Base-by-base conservation (phyloP, 1,139 yeast species). In the Kurtzmaniella quercitrusa region DNA sequence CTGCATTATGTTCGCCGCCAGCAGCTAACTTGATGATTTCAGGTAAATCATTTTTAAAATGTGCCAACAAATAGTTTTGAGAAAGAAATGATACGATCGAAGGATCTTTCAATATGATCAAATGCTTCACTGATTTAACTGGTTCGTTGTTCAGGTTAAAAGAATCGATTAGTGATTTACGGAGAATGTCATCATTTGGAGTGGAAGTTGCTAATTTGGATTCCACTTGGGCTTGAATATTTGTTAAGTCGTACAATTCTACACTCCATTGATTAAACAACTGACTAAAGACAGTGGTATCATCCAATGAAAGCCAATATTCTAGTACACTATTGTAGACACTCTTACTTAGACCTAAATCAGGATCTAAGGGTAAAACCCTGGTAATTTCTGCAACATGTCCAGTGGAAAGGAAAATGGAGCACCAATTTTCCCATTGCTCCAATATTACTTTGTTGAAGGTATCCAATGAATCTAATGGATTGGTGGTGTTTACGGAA, bases 371-470 rank as follows among this genome's bases (percentile, higher is more conserved):
- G 0, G 95, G 95, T 3, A 90, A 59, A 0, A 69, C 60, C 1
- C 72, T 71, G 0, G 83, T 77, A 17, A 88, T 61, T 3, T 64
- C 65, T 5, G 61, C 64, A 3, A 74, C 62, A 44, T 83, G 79
- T 1, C 66, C 70, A 1, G 78, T 65, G 4, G 75, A 68, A 2
- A 81, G 63, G 50, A 82, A 85, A 11, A 73, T 74, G 49, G 66
- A 61, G 7, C 85, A 65, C 83, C 90, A 84, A 29, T 66, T 66
- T 43, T 78, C 78, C 96, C 97, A 90, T 48, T 81, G 81, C 12
- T 64, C 62, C 1, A 74, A 57, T 6, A 65, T 59, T 31, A 68
- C 67, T 37, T 59, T 52, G 15, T 67, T 57, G 12, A 52, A 56
- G 3, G 54, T 51, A 6, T 45, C 42, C 2, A 54, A 53, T 3